Evolutionary conservation across 768 basidiomycete species (phyloP), one percentile per base, ranked within the genome.

Genomic region (Suillus ampliporus): DNA sequence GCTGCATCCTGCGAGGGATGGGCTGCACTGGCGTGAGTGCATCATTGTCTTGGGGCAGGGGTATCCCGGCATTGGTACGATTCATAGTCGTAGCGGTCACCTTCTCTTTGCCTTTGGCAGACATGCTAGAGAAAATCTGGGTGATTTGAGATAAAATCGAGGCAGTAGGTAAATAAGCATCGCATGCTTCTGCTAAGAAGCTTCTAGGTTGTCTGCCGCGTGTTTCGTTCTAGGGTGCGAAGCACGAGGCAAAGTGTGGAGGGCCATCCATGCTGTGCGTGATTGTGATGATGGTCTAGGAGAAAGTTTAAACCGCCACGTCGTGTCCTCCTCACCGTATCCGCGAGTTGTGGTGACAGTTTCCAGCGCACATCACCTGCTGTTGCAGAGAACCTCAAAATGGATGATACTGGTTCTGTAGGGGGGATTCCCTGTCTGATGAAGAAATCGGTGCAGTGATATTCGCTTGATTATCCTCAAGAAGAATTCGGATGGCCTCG

Each of bases 71-170:
- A 4, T 56, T 38, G 38, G 23, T 26, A 15, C 17, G 38, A 14
- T 56, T 38, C 37, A 17, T 40, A 15, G 11, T 23, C 9, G 23
- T 40, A 38, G 37, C 23, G 23, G 37, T 26, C 53, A 40, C 17
- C 54, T 40, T 56, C 54, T 56, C 40, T 56, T 56, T 56, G 54
- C 54, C 54, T 56, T 56, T 56, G 54, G 38, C 6, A 56, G 54
- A 56, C 54, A 56, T 56, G 23, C 54, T 56, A 40, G 26, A 28
- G 38, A 38, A 38, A 56, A 56, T 40, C 26, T 41, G 54, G 54
- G 19, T 40, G 38, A 56, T 56, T 40, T 11, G 38, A 56, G 38
- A 56, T 40, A 40, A 40, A 56, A 40, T 26, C 23, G 26, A 56
- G 54, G 38, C 40, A 56, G 54, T 28, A 26, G 26, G 35, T 56